Conservation (phyloP, 352 stramenopile genomes). For the Phytophthora meadii region DNA sequence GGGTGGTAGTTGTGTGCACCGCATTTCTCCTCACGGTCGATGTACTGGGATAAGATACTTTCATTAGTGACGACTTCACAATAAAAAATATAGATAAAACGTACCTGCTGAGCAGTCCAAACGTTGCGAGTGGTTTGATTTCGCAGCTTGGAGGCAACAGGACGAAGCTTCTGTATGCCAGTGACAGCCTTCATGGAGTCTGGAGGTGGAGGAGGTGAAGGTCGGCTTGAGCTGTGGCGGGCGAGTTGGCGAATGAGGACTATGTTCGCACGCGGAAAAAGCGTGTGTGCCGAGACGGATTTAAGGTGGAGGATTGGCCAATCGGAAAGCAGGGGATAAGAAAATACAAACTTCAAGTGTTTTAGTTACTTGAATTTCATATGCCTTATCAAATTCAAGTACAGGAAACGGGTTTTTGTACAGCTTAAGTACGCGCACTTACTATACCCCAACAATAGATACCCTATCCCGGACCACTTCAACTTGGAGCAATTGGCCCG, state of each 20-base stretch:
- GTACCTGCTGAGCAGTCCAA: conserved; percentile 54
- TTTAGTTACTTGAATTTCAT: neutral
- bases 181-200: conserved; percentile 22
- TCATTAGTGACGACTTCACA: conserved; percentile 1
- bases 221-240: conserved; percentile 14
- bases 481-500: conserved; percentile 8
- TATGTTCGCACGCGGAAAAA: conserved; percentile 9
- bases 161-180: conserved; percentile 20
- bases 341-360: conserved; percentile 7
- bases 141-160: conserved; percentile 23
- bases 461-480: conserved; percentile 25
- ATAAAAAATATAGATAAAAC: neutral
- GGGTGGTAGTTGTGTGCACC: conserved; percentile 99
- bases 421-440: conserved; percentile 12
- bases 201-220: neutral
- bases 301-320: conserved; percentile 12
- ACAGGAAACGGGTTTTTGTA: neutral
- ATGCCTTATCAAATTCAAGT: conserved; percentile 2
- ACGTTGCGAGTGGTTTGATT: conserved; percentile 34
- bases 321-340: neutral
- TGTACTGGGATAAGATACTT: conserved; percentile 52
- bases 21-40: conserved; percentile 91
- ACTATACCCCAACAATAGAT: neutral
- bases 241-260: conserved; percentile 33
- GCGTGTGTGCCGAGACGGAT: neutral